Evolutionary conservation across 257 asterid species (phyloP), one percentile per base, ranked within the genome.

Genomic region (Solanum stenotomum): DNA sequence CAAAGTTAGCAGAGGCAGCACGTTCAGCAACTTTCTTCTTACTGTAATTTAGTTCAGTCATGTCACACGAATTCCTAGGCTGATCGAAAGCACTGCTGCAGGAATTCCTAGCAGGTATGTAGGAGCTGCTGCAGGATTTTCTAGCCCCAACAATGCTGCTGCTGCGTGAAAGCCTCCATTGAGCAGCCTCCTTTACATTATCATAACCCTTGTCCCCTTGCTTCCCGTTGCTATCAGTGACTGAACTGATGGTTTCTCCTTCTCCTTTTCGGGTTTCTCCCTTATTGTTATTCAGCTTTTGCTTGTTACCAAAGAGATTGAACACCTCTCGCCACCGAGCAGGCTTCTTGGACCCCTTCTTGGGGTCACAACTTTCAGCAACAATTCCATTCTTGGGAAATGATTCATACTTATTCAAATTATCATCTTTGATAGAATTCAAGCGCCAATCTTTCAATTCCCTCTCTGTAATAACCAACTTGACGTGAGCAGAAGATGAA

Each of bases 371-470:
- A 65, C 56, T 76, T 68, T 91, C 94, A 72, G 84, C 85, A 86
- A 90, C 88, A 71, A 86, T 35, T 49, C 86, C 89, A 78, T 87
- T 90, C 88, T 82, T 89, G 22, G 92, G 68, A 65, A 88, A 40
- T 49, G 95, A 76, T 83, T 87, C 92, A 88, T 90, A 67, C 90
- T 90, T 92, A 67, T 86, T 93, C 86, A 90, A 23, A 34, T 83
- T 88, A 16, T 92, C 94, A 68, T 89, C 93, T 90, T 78, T 91
- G 79, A 89, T 82, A 9, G 96, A 91, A 87, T 89, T 92, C 94
- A 94, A 86, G 86, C 88, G 94, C 98, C 98, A 96, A 89, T 94
- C 96, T 88, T 95, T 95, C 92, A 96, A 90, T 90, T 97, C 99
- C 89, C 92, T 92, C 94, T 95, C 99, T 0, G 98, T 95, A 76